Percentiles rank a stretch among this genome's conserved stretches.
phyloP scores from a whole-genome alignment of 805 yeast genomes.

The Candida corydali region DNA sequence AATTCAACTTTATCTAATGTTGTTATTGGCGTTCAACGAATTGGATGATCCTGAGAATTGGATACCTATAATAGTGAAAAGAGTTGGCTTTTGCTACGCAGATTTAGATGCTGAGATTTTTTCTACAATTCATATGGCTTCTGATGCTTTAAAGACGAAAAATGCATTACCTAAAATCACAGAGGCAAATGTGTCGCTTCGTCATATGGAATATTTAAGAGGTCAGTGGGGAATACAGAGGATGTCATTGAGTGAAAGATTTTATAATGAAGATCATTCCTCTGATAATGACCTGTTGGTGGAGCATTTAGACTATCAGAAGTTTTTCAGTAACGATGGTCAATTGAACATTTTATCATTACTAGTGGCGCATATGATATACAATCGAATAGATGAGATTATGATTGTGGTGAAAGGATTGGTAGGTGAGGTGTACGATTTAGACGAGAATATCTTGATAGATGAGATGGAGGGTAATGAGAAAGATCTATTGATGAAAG shows the following conservation, averaged over 20 bases:
- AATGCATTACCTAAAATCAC: constrained; percentile 29
- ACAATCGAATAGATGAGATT: constrained; percentile 25
- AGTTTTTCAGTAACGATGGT: constrained; percentile 28
- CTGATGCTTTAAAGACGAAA: constrained; percentile 21
- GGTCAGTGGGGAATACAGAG: constrained; percentile 25
- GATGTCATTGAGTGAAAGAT: constrained; percentile 21
- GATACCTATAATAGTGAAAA: constrained; percentile 20
- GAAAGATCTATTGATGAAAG: too few species aligned
- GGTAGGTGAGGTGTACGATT: constrained; percentile 33
- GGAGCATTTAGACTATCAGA: constrained; percentile 20
- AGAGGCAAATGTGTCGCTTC: constrained; percentile 24
- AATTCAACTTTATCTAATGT: constrained; percentile 21
- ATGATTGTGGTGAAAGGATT: constrained; percentile 24
- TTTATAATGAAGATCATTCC: constrained; percentile 12
- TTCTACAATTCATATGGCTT: constrained; percentile 25
- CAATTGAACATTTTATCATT: constrained; percentile 23
- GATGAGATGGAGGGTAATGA: constrained; percentile 8
- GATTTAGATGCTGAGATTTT: constrained; percentile 26
- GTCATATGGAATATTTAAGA: constrained; percentile 23
- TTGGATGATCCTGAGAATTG: constrained; percentile 24
- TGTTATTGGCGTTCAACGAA: constrained; percentile 20
- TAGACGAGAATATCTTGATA: constrained; percentile 9
- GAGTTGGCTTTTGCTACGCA: constrained; percentile 28
- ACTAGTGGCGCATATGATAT: constrained; percentile 26
- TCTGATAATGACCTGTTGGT: constrained; percentile 13